Percentiles rank a stretch among this genome's conserved stretches.
Conservation (phyloP, 192 early-diverging fungal genomes). For the Backusella mclennaniae region DNA sequence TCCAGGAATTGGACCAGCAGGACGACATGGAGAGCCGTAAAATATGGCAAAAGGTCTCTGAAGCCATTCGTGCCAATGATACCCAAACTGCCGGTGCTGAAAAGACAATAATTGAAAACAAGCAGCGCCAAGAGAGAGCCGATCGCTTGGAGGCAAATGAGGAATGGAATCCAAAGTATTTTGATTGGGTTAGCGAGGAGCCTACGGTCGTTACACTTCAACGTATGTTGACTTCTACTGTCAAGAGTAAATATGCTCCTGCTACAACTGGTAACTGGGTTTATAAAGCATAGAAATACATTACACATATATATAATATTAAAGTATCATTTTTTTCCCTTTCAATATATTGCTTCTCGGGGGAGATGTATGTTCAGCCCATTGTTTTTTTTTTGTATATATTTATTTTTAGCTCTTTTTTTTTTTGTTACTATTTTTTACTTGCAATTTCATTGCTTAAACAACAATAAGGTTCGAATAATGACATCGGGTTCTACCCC, state of each 20-base stretch:
- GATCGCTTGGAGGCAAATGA: conserved; percentile 51
- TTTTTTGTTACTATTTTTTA: not conserved
- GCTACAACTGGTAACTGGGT: conserved; percentile 32
- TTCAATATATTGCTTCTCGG: not conserved
- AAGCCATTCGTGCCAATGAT: conserved; percentile 64
- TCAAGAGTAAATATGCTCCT: conserved; percentile 27
- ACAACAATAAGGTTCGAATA: not conserved
- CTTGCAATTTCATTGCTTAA: not conserved
- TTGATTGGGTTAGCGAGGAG: conserved; percentile 31
- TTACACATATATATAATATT: not conserved
- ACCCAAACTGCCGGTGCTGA: conserved; percentile 59
- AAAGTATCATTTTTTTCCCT: not conserved
- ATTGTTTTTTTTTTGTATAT: no score
- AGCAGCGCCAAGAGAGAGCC: conserved; percentile 56
- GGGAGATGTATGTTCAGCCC: no score
- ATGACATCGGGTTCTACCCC: not conserved
- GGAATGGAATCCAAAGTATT: conserved; percentile 27
- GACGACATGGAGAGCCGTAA: conserved; percentile 61
- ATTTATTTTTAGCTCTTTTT: not conserved
- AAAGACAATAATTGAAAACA: conserved; percentile 66
- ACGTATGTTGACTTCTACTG: conserved; percentile 28
- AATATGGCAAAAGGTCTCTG: conserved; percentile 66
- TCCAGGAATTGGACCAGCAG: conserved; percentile 57
- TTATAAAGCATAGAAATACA: conserved; percentile 4
- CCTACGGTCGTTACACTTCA: conserved; percentile 19